Conservation (phyloP, 1,284 basidiomycete species). For the Wallemia hederae region DNA sequence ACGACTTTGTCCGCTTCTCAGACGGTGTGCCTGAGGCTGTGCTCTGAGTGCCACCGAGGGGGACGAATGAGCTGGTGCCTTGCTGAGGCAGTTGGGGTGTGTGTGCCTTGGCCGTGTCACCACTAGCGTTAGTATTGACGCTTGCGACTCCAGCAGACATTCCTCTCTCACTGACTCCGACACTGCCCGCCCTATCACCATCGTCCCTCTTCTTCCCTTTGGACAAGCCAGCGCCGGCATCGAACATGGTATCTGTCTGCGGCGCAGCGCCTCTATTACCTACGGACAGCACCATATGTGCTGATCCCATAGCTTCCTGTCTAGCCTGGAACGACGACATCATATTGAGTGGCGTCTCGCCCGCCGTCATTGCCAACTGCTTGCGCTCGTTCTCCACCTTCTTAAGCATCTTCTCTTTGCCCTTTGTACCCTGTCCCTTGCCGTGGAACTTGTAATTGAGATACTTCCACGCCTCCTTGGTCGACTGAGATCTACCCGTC, state of each 20-base stretch:
- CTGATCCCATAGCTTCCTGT: conserved; percentile 71
- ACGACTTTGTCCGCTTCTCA: neutral
- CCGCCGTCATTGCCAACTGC: conserved; percentile 60
- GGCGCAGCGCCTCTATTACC: conserved; percentile 40
- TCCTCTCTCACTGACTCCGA: neutral
- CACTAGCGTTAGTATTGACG: too few species aligned
- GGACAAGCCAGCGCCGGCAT: neutral
- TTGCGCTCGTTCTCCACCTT: conserved; percentile 84
- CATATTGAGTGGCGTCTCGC: conserved; percentile 78
- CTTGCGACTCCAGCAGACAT: neutral
- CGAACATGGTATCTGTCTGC: neutral
- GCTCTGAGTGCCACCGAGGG: neutral
- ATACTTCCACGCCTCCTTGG: conserved; percentile 92
- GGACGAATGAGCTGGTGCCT: neutral
- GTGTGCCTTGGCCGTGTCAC: too few species aligned
- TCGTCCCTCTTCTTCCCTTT: neutral
- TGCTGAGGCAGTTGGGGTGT: too few species aligned
- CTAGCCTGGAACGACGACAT: conserved; percentile 62
- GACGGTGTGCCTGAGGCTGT: neutral
- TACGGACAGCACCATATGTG: conserved; percentile 72
- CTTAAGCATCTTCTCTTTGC: conserved; percentile 74
- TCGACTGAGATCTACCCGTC: conserved; percentile 59
- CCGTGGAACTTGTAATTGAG: conserved; percentile 86
- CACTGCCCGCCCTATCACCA: neutral
- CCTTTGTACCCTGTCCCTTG: conserved; percentile 72